phyloP scores from a whole-genome alignment of 371 early-diverging fungal genomes.

The Gilbertella persicaria region DNA sequence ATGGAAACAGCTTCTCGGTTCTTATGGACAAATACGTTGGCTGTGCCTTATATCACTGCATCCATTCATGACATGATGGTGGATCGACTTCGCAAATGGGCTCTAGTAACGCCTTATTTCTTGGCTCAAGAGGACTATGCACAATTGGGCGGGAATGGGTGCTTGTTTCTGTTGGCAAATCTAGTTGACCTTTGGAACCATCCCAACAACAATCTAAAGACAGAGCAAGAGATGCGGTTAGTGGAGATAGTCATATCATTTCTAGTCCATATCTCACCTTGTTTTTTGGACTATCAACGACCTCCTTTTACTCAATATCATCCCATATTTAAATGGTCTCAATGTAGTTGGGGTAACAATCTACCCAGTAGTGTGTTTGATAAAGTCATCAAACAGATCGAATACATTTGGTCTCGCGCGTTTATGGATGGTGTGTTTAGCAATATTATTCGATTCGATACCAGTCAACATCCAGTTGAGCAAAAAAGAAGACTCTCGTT shows the following conservation, averaged over 20 bases:
- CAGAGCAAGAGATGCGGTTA: slow-evolving; percentile 11
- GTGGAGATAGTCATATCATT: slow-evolving; percentile 35
- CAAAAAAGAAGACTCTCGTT: not conserved
- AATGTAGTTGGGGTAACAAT: slow-evolving; percentile 38
- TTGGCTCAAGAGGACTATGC: not conserved
- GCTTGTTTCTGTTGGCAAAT: slow-evolving; percentile 62
- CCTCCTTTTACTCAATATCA: slow-evolving; percentile 55
- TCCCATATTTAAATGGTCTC: slow-evolving; percentile 69
- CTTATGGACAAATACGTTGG: slow-evolving; percentile 26
- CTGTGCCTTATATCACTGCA: slow-evolving; percentile 24
- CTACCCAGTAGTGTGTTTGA: slow-evolving; percentile 46
- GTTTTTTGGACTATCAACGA: slow-evolving; percentile 51
- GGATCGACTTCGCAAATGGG: slow-evolving; percentile 21
- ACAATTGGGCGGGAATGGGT: slow-evolving; percentile 47
- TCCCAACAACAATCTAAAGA: not conserved
- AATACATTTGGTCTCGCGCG: slow-evolving; percentile 58
- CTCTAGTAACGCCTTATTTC: slow-evolving; percentile 6
- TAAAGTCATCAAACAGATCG: slow-evolving; percentile 50
- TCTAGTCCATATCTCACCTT: slow-evolving; percentile 37
- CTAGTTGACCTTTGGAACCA: slow-evolving; percentile 41
- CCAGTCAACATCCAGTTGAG: slow-evolving; percentile 3
- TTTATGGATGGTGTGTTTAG: slow-evolving; percentile 52
- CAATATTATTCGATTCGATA: slow-evolving; percentile 37
- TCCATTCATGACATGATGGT: slow-evolving; percentile 21
- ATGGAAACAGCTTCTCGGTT: slow-evolving; percentile 15